Base-by-base conservation (phyloP, 2,329 filamentous ascomycete genomes). In the Neofusicoccum sp. region DNA sequence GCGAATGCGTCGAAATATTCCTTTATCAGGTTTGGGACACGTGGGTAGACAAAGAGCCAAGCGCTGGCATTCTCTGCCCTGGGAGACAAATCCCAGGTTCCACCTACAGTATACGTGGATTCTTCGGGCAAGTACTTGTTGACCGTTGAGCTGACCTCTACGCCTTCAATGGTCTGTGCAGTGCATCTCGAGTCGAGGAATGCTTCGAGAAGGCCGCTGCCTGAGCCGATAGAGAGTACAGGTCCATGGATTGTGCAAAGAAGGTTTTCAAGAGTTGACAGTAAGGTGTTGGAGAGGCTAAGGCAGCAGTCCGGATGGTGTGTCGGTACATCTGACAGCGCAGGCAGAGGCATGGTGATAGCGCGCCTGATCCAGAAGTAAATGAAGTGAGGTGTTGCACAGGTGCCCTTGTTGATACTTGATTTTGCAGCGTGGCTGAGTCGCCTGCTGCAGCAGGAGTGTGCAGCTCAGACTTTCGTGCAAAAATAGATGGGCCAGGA, bases 11-110 rank as follows among this genome's bases (percentile, higher is more conserved):
- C 65, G 30, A 84, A 44, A 63, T 84, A 84, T 60, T 72, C 73
- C 2, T 63, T 63, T 11, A 84, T 63, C 9, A 84, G 67, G 3
- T 68, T 74, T 3, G 79, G 73, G n/a, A 79, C 71, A 12, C 80
- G 76, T 1, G 82, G 82, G 65, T 84, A 84, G 28, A 83, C 78
- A 69, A 84, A 84, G 62, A 84, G 69, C 77, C 82, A 79, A n/a
- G 71, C 72, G 1, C 65, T 62, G 7, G 79, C 79, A n/a, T 76
- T 64, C 4, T 69, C 63, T 3, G 79, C 80, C 9, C 77, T 69
- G 1, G 73, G 60, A 57, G 76, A 75, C 7, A 82, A 64, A 33
- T 75, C 76, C 66, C 78, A 77, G 0, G 79, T 78, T 1, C 78
- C 79, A 6, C 69, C 61, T 5, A 84, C 81, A 7, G 72, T 65